These are phyloP conservation scores for Fusarium humuli DNA, from an alignment of 2,329 filamentous ascomycete species.

Conservation along the genomic window DNA sequence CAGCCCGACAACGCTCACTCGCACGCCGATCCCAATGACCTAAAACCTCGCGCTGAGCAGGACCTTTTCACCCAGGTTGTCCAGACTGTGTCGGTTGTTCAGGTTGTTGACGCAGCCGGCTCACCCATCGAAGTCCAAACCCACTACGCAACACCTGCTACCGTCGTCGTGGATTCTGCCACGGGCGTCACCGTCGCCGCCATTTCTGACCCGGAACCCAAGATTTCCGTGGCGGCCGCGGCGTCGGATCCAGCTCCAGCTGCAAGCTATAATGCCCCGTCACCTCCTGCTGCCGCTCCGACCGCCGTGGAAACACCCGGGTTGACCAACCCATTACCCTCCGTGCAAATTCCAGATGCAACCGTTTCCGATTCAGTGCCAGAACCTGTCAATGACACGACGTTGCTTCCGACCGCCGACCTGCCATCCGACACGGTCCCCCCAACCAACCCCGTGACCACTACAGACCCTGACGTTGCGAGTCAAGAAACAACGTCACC, in stretches of 20 bases:
- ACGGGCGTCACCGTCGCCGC: constrained; percentile 54
- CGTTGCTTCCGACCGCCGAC: constrained; percentile 31
- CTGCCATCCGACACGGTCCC: constrained; percentile 21
- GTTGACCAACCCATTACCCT: constrained; percentile 36
- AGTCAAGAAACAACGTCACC: constrained; percentile 35
- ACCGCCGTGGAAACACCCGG: constrained; percentile 36
- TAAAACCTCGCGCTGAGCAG: constrained; percentile 35
- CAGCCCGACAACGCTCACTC: constrained; percentile 29
- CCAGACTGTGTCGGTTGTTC: constrained; percentile 66
- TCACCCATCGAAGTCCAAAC: constrained; percentile 60
- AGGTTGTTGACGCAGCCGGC: constrained; percentile 63
- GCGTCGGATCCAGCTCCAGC: constrained; percentile 39
- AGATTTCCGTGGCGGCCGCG: constrained; percentile 40
- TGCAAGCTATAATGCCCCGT: constrained; percentile 40
- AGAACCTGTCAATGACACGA: constrained; percentile 28
- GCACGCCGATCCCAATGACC: constrained; percentile 34
- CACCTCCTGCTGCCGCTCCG: constrained; percentile 28
- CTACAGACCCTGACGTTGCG: constrained; percentile 23
- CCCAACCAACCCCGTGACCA: constrained; percentile 22
- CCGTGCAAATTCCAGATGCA: constrained; percentile 28
- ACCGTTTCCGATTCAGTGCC: constrained; percentile 31
- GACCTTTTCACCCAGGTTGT: constrained; percentile 60
- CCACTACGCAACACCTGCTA: constrained; percentile 53
- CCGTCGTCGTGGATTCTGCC: constrained; percentile 52
- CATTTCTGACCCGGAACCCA: constrained; percentile 46